These are phyloP conservation scores for Pyrus betulifolia DNA, from an alignment of 306 rosid genomes.

Conservation along the genomic window DNA sequence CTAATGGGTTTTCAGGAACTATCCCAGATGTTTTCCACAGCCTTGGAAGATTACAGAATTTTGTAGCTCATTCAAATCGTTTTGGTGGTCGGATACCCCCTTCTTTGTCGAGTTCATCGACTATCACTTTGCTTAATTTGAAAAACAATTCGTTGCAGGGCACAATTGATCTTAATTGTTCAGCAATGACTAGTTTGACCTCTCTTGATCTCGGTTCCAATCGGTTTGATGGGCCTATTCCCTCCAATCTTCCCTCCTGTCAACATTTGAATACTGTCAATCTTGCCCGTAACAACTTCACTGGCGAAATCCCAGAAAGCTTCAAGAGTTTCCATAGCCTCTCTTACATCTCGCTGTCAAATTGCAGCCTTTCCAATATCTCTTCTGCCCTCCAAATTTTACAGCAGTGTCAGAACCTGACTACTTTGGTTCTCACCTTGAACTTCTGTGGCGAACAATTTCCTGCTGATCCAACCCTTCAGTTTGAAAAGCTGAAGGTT, in stretches of 20 bases:
- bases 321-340: slow-evolving; percentile 29
- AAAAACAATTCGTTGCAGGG: slow-evolving; percentile 42
- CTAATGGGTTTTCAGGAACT: slow-evolving; percentile 18
- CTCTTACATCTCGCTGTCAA: slow-evolving; percentile 34
- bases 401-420: slow-evolving; percentile 34
- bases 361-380: slow-evolving; percentile 21
- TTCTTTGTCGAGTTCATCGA: slow-evolving; percentile 28
- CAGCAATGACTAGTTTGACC: slow-evolving; percentile 27
- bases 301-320: slow-evolving; percentile 31
- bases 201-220: slow-evolving; percentile 44
- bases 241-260: slow-evolving; percentile 37
- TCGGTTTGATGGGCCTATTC: slow-evolving; percentile 31
- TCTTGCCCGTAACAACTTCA: slow-evolving; percentile 29
- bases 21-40: slow-evolving; percentile 32
- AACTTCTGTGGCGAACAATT: slow-evolving; percentile 38
- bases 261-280: slow-evolving; percentile 18
- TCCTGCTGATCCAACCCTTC: slow-evolving; percentile 20
- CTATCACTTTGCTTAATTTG: slow-evolving; percentile 24
- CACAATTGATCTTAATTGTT: slow-evolving; percentile 22
- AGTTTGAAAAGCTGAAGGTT: slow-evolving; percentile 29
- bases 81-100: slow-evolving; percentile 23
- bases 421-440: slow-evolving; percentile 35
- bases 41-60: neutral
- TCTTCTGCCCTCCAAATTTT: slow-evolving; percentile 22
- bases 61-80: slow-evolving; percentile 31